Evolutionary conservation across 768 basidiomycete species (phyloP).

Genomic region (Macrolepiota albuminosa): DNA sequence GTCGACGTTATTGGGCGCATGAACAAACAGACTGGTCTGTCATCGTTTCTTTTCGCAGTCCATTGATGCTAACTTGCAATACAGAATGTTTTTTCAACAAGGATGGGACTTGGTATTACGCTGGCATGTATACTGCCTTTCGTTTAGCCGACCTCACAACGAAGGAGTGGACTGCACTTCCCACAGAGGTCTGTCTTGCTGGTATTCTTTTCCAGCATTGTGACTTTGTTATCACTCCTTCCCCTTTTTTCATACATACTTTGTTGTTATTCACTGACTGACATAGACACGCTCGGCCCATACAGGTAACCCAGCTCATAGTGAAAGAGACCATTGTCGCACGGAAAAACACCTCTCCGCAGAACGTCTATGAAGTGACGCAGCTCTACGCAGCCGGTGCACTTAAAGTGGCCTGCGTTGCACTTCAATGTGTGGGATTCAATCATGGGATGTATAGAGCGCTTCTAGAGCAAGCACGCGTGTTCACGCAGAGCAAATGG

Average conservation of each 20-base stretch:
- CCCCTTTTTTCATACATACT: background rate
- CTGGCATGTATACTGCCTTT: constrained; percentile 71
- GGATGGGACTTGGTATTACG: constrained; percentile 81
- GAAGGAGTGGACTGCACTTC: constrained; percentile 67
- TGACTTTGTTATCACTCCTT: constrained; percentile 4
- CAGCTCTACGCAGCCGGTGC: constrained; percentile 74
- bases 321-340: constrained; percentile 68
- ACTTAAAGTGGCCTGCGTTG: constrained; percentile 68
- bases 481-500: constrained; percentile 38
- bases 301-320: constrained; percentile 58
- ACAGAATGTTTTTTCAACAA: constrained; percentile 80
- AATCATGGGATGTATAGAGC: constrained; percentile 60
- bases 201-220: background rate
- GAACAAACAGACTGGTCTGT: constrained; percentile 57
- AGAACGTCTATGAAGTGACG: constrained; percentile 68
- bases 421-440: constrained; percentile 74
- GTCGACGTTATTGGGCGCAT: constrained; percentile 61
- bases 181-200: constrained; percentile 46
- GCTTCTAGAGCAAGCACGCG: constrained; percentile 59
- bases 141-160: constrained; percentile 57
- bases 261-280: background rate
- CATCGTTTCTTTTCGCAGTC: background rate
- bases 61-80: background rate
- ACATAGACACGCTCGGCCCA: background rate
- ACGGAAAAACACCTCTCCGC: constrained; percentile 73